Evolutionary conservation across 148 eudicot species (phyloP), one percentile per base, ranked within the genome.

Genomic region (Spergularia marina): DNA sequence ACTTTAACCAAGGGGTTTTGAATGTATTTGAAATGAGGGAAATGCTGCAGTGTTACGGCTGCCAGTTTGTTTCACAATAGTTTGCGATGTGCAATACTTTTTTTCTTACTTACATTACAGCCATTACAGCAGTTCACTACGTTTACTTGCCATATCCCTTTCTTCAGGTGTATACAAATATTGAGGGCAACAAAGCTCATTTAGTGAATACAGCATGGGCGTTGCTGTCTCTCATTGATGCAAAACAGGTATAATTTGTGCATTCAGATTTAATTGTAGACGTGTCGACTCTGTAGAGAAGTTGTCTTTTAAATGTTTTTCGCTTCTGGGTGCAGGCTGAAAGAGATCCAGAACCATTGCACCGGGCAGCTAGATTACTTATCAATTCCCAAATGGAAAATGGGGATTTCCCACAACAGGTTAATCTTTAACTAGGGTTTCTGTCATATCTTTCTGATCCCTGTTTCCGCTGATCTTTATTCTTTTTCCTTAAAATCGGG

Each of bases 391-490:
- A 94, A 78, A 82, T 84, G 87, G 85, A 86, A 77, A 84, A 91
- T 79, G 98, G 98, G 78, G 98, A 94, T 85, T 94, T 83, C 76
- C 98, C 97, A 57, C 98, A 94, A 68, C 85, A 91, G 95, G 98
- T 91, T 82, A 72, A 21, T 78, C 47, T 36, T 14, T 3, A 30
- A 30, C 4, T 74, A 21, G 15, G 58, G 59, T 36, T 66, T 21
- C 36, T 2, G 14, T 25, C 57, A 59, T 60, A 0, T 51, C 21
- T 16, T 52, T 14, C 36, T 30, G 36, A 30, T 30, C 36, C 36
- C 1, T 13, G n/a, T 39, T 65, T 18, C 6, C 8, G 10, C 70
- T 44, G 9, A 18, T 4, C 40, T 62, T 20, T 30, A 0, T 30
- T 18, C 36, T 30, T 30, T 30, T 30, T 30, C 36, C 36, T 30